Base-by-base conservation (phyloP, 352 stramenopile species). In the Pythium scleroteichum region DNA sequence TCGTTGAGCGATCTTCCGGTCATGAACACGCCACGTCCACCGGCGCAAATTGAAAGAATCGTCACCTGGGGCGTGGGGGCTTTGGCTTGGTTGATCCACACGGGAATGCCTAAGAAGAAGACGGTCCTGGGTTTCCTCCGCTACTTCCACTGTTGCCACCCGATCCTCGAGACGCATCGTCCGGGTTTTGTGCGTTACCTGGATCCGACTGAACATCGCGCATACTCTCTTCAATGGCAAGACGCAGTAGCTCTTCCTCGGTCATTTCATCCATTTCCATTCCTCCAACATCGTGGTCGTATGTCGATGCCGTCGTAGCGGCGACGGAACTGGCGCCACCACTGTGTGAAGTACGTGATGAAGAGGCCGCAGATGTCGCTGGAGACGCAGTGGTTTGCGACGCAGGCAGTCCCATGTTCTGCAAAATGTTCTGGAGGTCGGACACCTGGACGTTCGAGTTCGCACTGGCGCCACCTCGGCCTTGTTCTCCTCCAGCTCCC, bases 201-300 rank as follows among this genome's bases (percentile, higher is more conserved):
- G 64, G 64, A 53, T 82, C 71, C 16, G 72, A 53, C 57, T 86
- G 80, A 19, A 73, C 81, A 53, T 95, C 85, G 48, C 84, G 84
- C 86, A 95, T 95, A 60, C 81, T 92, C 56, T 94, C 86, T 67
- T 94, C 86, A 52, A 95, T 95, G 19, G 86, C 86, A 14, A 94
- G 67, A 47, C 84, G 84, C 53, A 95, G 64, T 23, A 95, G 75
- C 58, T 95, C 86, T 22, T 95, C 86, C 40, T 95, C 86, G 12
- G 86, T 82, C 83, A 95, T 92, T 27, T 95, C 85, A 60, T 95
- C 85, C 59, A 90, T 78, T 53, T 95, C 85, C 73, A 92, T 89
- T 50, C 81, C 79, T 45, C 74, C 75, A 53, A 90, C 78, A 52
- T 95, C 85, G 58, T 94, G 76, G 29, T 92, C 82, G 52, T 89